Evolutionary conservation across 192 early-diverging fungal genomes (phyloP), one percentile per base, ranked within the genome.

Genomic region (Powellomyces hirtus): DNA sequence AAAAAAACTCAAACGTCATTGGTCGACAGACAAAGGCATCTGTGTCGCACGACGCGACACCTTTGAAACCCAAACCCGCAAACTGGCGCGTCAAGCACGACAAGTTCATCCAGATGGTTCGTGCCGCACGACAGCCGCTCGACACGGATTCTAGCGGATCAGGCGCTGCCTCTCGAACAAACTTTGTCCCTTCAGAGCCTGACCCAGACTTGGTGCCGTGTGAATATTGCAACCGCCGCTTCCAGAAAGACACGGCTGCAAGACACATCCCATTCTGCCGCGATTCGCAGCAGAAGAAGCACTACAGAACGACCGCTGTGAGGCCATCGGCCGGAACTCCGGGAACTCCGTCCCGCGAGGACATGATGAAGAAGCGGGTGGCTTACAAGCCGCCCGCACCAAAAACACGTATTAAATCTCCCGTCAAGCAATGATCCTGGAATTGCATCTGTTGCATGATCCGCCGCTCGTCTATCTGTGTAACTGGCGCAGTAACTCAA

Each of bases 201-300:
- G 75, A 83, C 59, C 78, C 81, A 20, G 78, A 80, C 61, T 72
- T 77, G 18, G 64, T 83, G 1, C 70, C 61, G 14, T 83, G 81
- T 42, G 67, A 71, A 24, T 52, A 71, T 49, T 85, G 83, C 64
- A 51, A 52, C 30, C 55, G 83, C 11, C 63, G 83, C n/a, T 85
- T 85, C 72, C 85, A 79, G 55, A 69, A 75, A 36, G 74, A 71
- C 49, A 71, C 83, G 10, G 83, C 74, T 0, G 75, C 74, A 40
- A 30, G 83, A 36, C 83, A 85, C 66, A 80, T 85, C 37, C 83
- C 83, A 1, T 64, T 79, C 49, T 85, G 83, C 67, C 70, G 70
- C 18, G 74, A 73, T 51, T 44, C 75, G 1, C 80, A 84, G 66
- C 67, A 79, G 46, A 73, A 73, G 35, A 52, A 64, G 16, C 64